These are phyloP conservation scores for Apodospora peruviana DNA, from an alignment of 495 filamentous ascomycete genomes.

Conservation along the genomic window DNA sequence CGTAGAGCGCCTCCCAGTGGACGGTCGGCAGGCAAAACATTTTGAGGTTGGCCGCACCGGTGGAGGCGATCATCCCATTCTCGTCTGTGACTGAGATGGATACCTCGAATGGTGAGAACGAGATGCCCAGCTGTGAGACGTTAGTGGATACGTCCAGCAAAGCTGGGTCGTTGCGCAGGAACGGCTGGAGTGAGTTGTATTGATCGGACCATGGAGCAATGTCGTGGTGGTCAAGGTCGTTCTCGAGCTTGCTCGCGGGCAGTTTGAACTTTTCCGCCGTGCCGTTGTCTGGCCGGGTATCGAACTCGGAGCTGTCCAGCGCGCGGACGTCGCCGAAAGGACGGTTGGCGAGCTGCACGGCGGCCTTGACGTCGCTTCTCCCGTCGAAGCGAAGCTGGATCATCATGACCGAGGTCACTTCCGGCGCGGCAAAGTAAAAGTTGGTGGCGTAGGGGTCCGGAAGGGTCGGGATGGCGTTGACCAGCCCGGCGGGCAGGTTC, in stretches of 20 bases:
- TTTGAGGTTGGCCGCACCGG: not conserved
- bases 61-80: not conserved
- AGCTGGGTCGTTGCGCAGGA: not conserved
- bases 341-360: not conserved
- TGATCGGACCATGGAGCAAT: not conserved
- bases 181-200: not conserved
- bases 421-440: not conserved
- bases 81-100: not conserved
- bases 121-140: not conserved
- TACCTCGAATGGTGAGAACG: not conserved
- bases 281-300: too few relatives aligned
- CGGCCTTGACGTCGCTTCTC: not conserved
- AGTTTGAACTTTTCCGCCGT: not conserved
- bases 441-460: not conserved
- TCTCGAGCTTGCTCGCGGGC: not conserved
- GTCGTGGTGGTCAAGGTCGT: not conserved
- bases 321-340: not conserved
- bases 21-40: not conserved
- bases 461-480: not conserved
- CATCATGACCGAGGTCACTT: not conserved
- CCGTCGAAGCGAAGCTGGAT: not conserved
- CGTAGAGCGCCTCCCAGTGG: not conserved
- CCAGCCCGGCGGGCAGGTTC: not conserved
- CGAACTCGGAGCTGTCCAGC: not conserved
- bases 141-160: not conserved